Percentiles rank a stretch among this genome's conserved stretches.
Conservation (phyloP, 2,329 filamentous ascomycete species). For the Neonectria neomacrospora region DNA sequence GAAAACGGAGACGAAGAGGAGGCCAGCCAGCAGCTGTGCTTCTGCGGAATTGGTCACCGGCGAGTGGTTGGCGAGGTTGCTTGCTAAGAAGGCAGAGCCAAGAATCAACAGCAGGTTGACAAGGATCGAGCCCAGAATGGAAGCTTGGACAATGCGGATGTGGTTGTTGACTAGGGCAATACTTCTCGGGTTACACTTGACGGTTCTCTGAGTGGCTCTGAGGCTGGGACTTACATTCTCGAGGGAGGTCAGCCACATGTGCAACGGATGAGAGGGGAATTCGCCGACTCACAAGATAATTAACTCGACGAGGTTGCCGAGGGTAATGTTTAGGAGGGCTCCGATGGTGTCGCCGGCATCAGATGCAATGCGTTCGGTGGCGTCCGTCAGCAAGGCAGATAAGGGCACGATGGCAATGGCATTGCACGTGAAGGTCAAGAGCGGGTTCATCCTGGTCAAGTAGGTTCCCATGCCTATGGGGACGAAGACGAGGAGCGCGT, state of each 20-base stretch:
- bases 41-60: constrained; percentile 57
- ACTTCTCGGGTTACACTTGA: constrained; percentile 51
- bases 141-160: constrained; percentile 80
- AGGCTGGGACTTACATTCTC: constrained; percentile 49
- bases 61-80: constrained; percentile 75
- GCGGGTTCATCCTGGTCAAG: constrained; percentile 48
- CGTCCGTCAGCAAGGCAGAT: constrained; percentile 67
- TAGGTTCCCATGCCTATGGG: constrained; percentile 72
- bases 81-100: constrained; percentile 78
- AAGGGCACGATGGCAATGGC: constrained; percentile 69
- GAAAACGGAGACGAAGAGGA: constrained; percentile 53
- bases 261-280: not conserved
- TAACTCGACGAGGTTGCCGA: constrained; percentile 71
- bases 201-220: not conserved
- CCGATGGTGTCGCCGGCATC: constrained; percentile 68
- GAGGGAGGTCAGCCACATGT: constrained; percentile 41
- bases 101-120: constrained; percentile 80
- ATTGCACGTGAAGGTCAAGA: constrained; percentile 67
- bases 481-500: constrained; percentile 75
- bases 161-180: constrained; percentile 66
- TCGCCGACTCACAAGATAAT: constrained; percentile 63
- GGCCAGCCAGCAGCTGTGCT: constrained; percentile 50
- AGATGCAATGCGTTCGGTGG: constrained; percentile 68
- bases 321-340: constrained; percentile 69
- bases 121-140: constrained; percentile 80